Evolutionary conservation across 805 yeast species (phyloP), one percentile per base, ranked within the genome.

Genomic region (Metschnikowia aberdeeniae): DNA sequence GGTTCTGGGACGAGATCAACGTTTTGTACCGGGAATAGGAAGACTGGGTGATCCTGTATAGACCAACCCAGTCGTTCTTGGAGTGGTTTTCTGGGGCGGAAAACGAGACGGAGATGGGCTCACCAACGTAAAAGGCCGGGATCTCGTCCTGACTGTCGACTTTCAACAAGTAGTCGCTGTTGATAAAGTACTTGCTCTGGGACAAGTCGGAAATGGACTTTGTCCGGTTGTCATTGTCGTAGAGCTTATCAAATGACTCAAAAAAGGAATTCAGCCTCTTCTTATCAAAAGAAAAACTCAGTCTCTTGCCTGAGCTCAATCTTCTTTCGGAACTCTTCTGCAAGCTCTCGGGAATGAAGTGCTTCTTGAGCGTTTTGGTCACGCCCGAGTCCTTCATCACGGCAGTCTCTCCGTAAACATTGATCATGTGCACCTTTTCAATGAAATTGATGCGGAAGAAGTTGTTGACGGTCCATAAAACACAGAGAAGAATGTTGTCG

Each of bases 361-460:
- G 78, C 56, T 62, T 68, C 58, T 63, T 66, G 55, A 68, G 67
- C 12, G 69, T 75, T 50, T 60, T 72, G 32, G 69, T 77, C 57
- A 61, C 79, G 42, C 68, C 76, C 47, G 71, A 76, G 49, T 81
- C 82, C 51, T 82, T 68, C 40, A 77, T 59, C 6, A 82, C 80
- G 55, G 72, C 77, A 44, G 69, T 72, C 50, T 79, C 81, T 20
- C 95, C 95, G 58, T 86, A 86, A 4, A 86, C 71, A 58, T 80
- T 81, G 46, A 80, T 75, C 86, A 86, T 83, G 58, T 86, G 95
- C 28, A 85, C 81, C 56, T 80, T 81, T 57, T 86, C 95, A 48
- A 86, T 82, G 57, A 82, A 82, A 52, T 81, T 80, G 49, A 86
- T 80, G 52, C 87, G 72, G n/a, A 80, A 63, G 46, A 86, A 75